These are phyloP conservation scores for Phalaenopsis equestris DNA, from an alignment of 106 monocot species.

Conservation along the genomic window DNA sequence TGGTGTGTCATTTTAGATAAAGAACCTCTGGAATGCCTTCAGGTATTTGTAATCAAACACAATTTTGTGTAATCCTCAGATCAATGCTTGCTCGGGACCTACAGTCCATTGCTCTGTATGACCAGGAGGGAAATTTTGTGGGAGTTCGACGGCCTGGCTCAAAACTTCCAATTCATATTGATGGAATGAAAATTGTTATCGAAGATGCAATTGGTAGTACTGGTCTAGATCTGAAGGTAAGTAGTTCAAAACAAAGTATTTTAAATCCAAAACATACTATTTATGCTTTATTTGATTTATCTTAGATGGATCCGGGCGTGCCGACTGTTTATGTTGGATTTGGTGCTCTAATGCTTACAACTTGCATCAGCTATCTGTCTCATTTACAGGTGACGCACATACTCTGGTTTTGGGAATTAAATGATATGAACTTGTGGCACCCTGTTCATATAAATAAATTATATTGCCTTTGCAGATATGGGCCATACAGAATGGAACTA, in stretches of 20 bases:
- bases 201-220: constrained; percentile 98
- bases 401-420: neutral
- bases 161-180: constrained; percentile 84
- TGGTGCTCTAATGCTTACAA: constrained; percentile 95
- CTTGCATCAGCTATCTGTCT: constrained; percentile 84
- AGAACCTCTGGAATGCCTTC: too few relatives aligned
- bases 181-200: constrained; percentile 70
- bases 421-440: neutral
- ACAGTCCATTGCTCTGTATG: constrained; percentile 82
- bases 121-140: constrained; percentile 86
- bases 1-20: neutral
- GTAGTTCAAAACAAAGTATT: neutral
- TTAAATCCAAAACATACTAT: neutral
- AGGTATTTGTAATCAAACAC: too few relatives aligned
- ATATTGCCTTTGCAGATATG: constrained; percentile 54
- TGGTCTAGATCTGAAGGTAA: constrained; percentile 91
- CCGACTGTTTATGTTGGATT: constrained; percentile 95
- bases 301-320: constrained; percentile 83
- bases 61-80: constrained; percentile 27
- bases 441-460: neutral
- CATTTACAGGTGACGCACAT: constrained; percentile 65
- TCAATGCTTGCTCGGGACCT: constrained; percentile 96
- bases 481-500: constrained; percentile 95
- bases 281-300: neutral
- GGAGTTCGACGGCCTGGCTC: constrained; percentile 86